phyloP scores from a whole-genome alignment of 2,329 filamentous ascomycete genomes.

The Botrytis deweyae region DNA sequence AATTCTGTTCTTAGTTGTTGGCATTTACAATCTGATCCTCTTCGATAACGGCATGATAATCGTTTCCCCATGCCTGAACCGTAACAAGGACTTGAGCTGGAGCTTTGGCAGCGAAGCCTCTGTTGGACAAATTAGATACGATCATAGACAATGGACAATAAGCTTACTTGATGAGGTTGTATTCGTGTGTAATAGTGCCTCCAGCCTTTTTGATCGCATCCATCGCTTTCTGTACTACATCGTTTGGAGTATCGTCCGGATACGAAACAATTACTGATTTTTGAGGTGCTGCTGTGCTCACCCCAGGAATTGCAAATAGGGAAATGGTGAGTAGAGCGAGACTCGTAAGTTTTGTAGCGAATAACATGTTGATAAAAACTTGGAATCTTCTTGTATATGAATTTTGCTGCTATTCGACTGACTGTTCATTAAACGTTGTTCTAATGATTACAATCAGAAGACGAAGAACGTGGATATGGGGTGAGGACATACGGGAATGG shows the following conservation, averaged over 20 bases:
- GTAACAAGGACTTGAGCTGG: constrained; percentile 67
- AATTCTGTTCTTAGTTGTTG: constrained; percentile 15
- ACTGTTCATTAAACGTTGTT: background rate
- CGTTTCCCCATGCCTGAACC: constrained; percentile 61
- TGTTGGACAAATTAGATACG: constrained; percentile 40
- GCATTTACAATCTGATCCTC: constrained; percentile 65
- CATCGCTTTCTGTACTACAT: constrained; percentile 69
- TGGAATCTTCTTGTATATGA: background rate
- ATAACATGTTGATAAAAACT: constrained; percentile 50
- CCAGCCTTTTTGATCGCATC: constrained; percentile 67
- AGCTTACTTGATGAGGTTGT: constrained; percentile 64
- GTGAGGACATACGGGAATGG: background rate
- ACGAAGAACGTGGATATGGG: background rate
- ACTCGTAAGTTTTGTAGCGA: constrained; percentile 42
- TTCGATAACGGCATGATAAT: constrained; percentile 68
- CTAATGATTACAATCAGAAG: background rate
- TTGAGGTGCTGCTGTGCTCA: constrained; percentile 55
- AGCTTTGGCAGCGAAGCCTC: constrained; percentile 75
- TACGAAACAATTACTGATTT: constrained; percentile 80
- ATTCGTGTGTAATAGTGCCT: constrained; percentile 77
- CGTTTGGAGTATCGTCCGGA: constrained; percentile 63
- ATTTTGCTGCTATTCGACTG: background rate
- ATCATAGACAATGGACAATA: background rate
- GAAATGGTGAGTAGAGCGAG: constrained; percentile 55
- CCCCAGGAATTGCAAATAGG: constrained; percentile 57